These are phyloP conservation scores for Hypoxylon intermedium DNA, from an alignment of 495 filamentous ascomycete species.

Conservation along the genomic window DNA sequence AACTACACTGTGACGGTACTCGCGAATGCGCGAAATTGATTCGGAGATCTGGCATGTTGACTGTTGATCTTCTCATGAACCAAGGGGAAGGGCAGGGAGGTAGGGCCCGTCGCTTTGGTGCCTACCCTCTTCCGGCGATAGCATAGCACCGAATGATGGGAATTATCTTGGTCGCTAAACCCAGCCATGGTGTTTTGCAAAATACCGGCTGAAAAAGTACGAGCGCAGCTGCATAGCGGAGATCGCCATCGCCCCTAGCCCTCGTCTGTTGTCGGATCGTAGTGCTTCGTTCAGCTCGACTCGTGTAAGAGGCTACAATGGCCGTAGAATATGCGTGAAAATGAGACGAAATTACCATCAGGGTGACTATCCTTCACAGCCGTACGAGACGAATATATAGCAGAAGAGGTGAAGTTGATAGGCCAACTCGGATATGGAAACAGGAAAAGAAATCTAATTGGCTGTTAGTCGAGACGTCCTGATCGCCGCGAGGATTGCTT, in stretches of 20 bases:
- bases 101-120: constrained; percentile 12
- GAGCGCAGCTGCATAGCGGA: constrained; percentile 1
- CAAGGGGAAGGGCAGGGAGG: constrained; percentile 6
- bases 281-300: background rate
- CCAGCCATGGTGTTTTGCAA: background rate
- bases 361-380: too few species aligned
- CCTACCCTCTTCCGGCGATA: constrained; percentile 14
- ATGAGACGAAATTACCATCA: too few species aligned
- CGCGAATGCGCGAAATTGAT: constrained; percentile 3
- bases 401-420: background rate
- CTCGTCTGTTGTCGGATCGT: background rate
- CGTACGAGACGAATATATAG: too few species aligned
- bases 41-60: constrained; percentile 19
- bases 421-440: constrained; percentile 1
- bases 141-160: constrained; percentile 17
- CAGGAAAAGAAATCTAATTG: constrained; percentile 5
- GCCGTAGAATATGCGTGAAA: background rate
- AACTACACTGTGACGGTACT: constrained; percentile 1
- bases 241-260: background rate
- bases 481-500: constrained; percentile 20
- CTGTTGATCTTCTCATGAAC: constrained; percentile 4
- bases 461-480: constrained; percentile 4
- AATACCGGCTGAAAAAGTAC: constrained; percentile 3
- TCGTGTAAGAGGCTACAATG: background rate
- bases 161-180: constrained; percentile 1